Evolutionary conservation across 108 stramenopile species (phyloP), one percentile per base, ranked within the genome.

Genomic region (Conticribra weissflogii): DNA sequence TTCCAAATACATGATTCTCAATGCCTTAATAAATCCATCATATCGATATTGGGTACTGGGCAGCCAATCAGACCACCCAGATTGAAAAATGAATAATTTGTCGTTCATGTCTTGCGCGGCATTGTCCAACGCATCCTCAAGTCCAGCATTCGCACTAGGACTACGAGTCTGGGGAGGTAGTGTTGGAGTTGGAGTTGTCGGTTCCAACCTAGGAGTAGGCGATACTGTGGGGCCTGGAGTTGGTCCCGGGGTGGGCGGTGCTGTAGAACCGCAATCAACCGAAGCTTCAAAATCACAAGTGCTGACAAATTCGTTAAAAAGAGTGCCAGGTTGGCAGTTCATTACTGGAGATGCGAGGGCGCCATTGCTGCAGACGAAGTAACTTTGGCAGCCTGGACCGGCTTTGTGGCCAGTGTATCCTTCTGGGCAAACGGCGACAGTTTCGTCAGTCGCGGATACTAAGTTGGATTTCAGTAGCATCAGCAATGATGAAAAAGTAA

Each of bases 71-170:
- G 46, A 41, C 51, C 27, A 50, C 17, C 54, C 54, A 9, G 48
- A 44, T 34, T 69, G 55, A 18, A 44, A 55, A 3, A 65, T 0
- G 21, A 73, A 16, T 21, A 73, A 16, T 30, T 55, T 62, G 17
- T 45, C 28, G 34, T 73, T 58, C 3, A 73, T 51, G 45, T 66
- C 72, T 15, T 24, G 5, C 41, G 22, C 1, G 2, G 61, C 62
- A 54, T 57, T 30, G 0, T 66, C 63, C 27, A 78, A 22, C 7
- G 63, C 67, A 34, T 72, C 71, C 49, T 78, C 76, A 18, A 78
- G 28, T 12, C 54, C 74, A 8, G 57, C 49, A 47, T 75, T 67
- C 17, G 74, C 56, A 21, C 17, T 32, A 0, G 72, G 64, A 29
- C 23, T 27, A 0, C 72, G 54, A 2, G 72, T 73, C 4, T 57